Evolutionary conservation across 2,329 filamentous ascomycete genomes (phyloP).

Genomic region (Claviceps purpurea): DNA sequence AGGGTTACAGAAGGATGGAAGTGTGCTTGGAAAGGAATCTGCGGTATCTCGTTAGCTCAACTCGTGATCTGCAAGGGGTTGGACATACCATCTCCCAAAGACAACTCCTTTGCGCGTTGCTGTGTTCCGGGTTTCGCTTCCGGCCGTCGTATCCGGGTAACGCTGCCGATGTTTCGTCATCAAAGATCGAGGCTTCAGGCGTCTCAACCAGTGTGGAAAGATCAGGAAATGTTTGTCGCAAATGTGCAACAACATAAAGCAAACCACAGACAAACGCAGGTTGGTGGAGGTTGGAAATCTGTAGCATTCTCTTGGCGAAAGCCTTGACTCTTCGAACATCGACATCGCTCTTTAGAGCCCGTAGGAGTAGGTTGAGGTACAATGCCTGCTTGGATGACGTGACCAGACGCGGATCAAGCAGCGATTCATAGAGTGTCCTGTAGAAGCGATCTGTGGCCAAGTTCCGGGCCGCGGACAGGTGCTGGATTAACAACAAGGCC

Average conservation of each 20-base stretch:
- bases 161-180: slow-evolving; percentile 45
- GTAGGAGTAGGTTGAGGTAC: slow-evolving; percentile 84
- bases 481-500: slow-evolving; percentile 87
- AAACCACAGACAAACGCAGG: slow-evolving; percentile 86
- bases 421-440: slow-evolving; percentile 84
- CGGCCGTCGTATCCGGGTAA: slow-evolving; percentile 60
- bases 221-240: slow-evolving; percentile 67
- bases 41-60: background rate
- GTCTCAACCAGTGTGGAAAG: slow-evolving; percentile 67
- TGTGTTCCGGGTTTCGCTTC: slow-evolving; percentile 83
- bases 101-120: slow-evolving; percentile 85
- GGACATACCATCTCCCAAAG: slow-evolving; percentile 72
- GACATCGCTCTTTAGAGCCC: slow-evolving; percentile 78
- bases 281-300: slow-evolving; percentile 78
- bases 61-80: background rate
- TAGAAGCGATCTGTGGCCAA: slow-evolving; percentile 85
- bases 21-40: slow-evolving; percentile 41
- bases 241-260: slow-evolving; percentile 75
- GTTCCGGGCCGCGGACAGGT: slow-evolving; percentile 70
- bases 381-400: slow-evolving; percentile 90
- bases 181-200: slow-evolving; percentile 54
- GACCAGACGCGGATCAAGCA: slow-evolving; percentile 77
- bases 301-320: slow-evolving; percentile 85
- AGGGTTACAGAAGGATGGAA: slow-evolving; percentile 89
- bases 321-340: slow-evolving; percentile 87